These are phyloP conservation scores for Russula foetens DNA, from an alignment of 768 basidiomycete species.

Conservation along the genomic window DNA sequence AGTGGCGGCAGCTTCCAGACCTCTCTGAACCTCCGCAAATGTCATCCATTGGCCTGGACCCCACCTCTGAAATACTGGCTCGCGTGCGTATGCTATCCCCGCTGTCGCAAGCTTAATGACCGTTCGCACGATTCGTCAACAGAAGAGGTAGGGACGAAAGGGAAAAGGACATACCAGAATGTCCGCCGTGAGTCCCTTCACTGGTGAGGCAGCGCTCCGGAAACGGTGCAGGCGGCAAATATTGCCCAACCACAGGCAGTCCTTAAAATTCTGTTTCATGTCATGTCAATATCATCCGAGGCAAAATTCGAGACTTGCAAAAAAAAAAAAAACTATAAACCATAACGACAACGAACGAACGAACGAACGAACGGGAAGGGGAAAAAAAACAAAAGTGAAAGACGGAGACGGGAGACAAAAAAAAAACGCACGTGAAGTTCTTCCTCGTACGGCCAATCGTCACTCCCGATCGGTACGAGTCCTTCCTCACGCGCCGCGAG, in stretches of 20 bases:
- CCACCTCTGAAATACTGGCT: constrained; percentile 47
- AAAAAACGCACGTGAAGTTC: constrained; percentile 48
- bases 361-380: too few relatives aligned
- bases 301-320: background rate
- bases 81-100: constrained; percentile 49
- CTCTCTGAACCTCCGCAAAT: constrained; percentile 20
- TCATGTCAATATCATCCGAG: too few relatives aligned
- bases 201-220: constrained; percentile 64
- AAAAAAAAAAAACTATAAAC: background rate
- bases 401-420: too few relatives aligned
- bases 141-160: background rate
- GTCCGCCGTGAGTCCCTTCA: constrained; percentile 80
- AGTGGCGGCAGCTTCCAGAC: constrained; percentile 7
- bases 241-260: constrained; percentile 39
- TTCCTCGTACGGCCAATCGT: constrained; percentile 75
- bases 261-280: constrained; percentile 39
- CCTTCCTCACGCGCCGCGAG: constrained; percentile 34
- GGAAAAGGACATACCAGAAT: constrained; percentile 49
- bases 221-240: constrained; percentile 81
- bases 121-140: background rate
- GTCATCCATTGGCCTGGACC: constrained; percentile 42
- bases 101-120: constrained; percentile 57
- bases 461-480: constrained; percentile 50
- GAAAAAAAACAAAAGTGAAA: background rate
- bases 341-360: too few relatives aligned